Conservation (phyloP, 805 yeast genomes). For the Myxozyma geophila region DNA sequence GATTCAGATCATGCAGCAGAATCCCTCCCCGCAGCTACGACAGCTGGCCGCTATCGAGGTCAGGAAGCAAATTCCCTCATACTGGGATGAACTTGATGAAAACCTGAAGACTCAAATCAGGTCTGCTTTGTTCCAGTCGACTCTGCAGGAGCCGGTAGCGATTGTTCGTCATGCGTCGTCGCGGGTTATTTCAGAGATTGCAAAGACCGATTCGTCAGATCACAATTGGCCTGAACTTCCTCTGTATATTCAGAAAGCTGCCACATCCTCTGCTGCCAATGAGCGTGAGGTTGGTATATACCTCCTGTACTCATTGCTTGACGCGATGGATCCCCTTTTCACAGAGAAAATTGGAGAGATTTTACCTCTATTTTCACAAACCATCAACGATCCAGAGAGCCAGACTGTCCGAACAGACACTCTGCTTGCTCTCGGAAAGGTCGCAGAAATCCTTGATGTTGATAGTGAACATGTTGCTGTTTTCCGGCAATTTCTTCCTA, state of each 20-base stretch:
- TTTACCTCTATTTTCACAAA: constrained; percentile 68
- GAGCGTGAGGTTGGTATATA: constrained; percentile 82
- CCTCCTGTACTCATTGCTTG: constrained; percentile 76
- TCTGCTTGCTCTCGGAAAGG: constrained; percentile 72
- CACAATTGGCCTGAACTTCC: constrained; percentile 76
- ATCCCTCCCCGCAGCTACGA: constrained; percentile 70
- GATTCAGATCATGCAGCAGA: constrained; percentile 76
- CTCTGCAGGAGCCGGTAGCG: constrained; percentile 66
- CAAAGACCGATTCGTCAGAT: constrained; percentile 70
- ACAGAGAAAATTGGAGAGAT: constrained; percentile 65
- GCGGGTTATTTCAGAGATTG: constrained; percentile 86
- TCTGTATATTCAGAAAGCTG: constrained; percentile 69
- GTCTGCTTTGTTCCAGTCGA: constrained; percentile 66
- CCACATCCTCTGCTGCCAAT: constrained; percentile 60
- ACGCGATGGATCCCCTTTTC: constrained; percentile 64
- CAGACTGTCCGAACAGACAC: constrained; percentile 80
- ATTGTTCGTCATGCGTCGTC: constrained; percentile 86
- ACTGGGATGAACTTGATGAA: constrained; percentile 59
- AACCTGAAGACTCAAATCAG: constrained; percentile 61
- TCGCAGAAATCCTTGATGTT: constrained; percentile 55
- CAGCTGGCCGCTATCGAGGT: constrained; percentile 97
- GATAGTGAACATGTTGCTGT: constrained; percentile 53
- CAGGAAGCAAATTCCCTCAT: constrained; percentile 73
- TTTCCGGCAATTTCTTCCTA: constrained; percentile 72
- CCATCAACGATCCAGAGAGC: constrained; percentile 64